Base-by-base conservation (phyloP, 495 filamentous ascomycete genomes). In the Tuber microsphaerosporum region DNA sequence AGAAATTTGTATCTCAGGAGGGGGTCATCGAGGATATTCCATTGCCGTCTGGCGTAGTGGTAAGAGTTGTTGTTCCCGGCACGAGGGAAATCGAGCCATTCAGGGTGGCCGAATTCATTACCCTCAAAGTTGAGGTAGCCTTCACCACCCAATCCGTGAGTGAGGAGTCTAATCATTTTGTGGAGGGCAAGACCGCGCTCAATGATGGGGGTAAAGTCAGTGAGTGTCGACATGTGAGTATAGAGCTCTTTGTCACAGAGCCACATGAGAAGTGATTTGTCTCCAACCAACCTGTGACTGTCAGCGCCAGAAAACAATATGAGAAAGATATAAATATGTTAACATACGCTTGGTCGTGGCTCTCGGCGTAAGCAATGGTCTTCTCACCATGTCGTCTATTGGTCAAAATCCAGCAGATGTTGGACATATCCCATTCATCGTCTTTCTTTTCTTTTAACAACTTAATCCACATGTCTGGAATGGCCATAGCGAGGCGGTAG, bases 391-490 rank as follows among this genome's bases (percentile, higher is more conserved):
- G 92, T 26, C 95, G 90, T 46, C 95, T 88, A 85, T 99, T 97
- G 56, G 92, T 96, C 41, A 99, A 87, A 44, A 93, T 97, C 84
- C 90, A 93, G 81, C 89, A 88, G 73, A 99, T 91, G 76, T 88
- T 90, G 48, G 89, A 91, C 81, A 99, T 92, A 81, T 98, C 93
- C 95, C 95, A 99, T 14, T 97, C 92, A 79, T 90, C 89, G 80
- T 99, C 95, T 76, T 91, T 86, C 84, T 92, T 91, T 84, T 98
- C 96, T 84, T 99, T 99, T 72, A 99, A 85, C 82, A 93, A 91
- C 85, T 98, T 99, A 88, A 99, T 99, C 88, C 95, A 99, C 91
- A 98, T 91, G 84, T 99, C 95, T 20, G 95, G 95, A 79, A 99
- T 90, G 16, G 95, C 95, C 95, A 99, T 99, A 70, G 93, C 95